Conservation (phyloP, 1,284 basidiomycete species). For the Fomitopsis betulina region DNA sequence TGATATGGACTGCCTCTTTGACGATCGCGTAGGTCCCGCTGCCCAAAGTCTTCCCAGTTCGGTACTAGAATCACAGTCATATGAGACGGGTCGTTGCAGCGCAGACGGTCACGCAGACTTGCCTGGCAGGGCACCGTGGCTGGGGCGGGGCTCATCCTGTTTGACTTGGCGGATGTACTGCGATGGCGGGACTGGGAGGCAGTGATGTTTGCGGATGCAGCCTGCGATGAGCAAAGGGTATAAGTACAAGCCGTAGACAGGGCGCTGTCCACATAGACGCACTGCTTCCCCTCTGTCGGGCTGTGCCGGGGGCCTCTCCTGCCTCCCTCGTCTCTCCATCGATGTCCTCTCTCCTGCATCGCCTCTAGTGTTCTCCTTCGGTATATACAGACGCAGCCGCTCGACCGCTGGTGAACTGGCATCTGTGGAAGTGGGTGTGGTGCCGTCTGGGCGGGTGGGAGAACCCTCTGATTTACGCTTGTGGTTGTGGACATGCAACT, state of each 20-base stretch:
- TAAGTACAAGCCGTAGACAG: conserved; percentile 1
- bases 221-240: neutral
- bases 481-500: neutral
- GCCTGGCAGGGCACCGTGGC: conserved; percentile 65
- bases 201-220: neutral
- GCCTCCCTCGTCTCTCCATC: neutral
- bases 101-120: conserved; percentile 10
- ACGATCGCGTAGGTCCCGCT: conserved; percentile 92
- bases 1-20: conserved; percentile 95
- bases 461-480: neutral
- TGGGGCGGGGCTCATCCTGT: conserved; percentile 12
- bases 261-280: conserved; percentile 3
- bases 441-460: neutral
- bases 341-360: neutral
- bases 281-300: conserved; percentile 3
- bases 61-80: conserved; percentile 53
- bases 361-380: neutral
- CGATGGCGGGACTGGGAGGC: neutral
- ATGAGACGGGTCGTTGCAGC: conserved; percentile 10
- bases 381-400: neutral
- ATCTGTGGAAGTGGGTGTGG: neutral
- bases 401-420: neutral
- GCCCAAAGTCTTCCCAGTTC: conserved; percentile 89
- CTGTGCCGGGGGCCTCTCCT: neutral
- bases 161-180: neutral